Base-by-base conservation (phyloP, 2,329 filamentous ascomycete species). In the Fusarium beomiforme region DNA sequence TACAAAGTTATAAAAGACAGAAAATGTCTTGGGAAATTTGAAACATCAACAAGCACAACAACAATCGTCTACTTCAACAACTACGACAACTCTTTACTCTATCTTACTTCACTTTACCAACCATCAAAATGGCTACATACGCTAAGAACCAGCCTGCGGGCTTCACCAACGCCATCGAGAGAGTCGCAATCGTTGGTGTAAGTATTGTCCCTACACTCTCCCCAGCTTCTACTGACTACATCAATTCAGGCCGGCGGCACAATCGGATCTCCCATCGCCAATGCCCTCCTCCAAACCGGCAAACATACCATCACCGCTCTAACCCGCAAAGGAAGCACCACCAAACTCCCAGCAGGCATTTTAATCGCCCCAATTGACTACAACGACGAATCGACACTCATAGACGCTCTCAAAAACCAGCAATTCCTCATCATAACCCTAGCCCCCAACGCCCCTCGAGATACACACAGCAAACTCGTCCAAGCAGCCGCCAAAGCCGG, bases 341-440 rank as follows among this genome's bases (percentile, higher is more conserved):
- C 77, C 55, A 78, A 68, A n/a, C 64, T 88, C 4, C 85, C 87
- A 5, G 68, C 78, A 0, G 84, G 85, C 17, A 80, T 88, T 24
- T 74, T 78, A 4, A 69, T 81, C 17, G 80, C 78, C 31, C 64
- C 72, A 6, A 78, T 89, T 31, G 79, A 86, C 72, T 87, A 87
- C 67, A 75, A 79, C 29, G 78, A 85, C 47, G 72, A 81, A 12
- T 49, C 73, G 1, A 80, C 83, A 3, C 72, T 91, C 14, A 78
- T 87, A 5, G 71, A 75, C 1, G 87, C 87, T 4, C 82, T 91
- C 4, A 73, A 78, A 24, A 86, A 81, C 60, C 87, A 90, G 67
- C 82, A 91, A n/a, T 83, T 84, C 14, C 77, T 89, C 6, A 82
- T 88, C 72, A 87, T 89, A 70, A 85, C 86, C 33, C 75, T 88